Conservation (phyloP, 2,329 filamentous ascomycete genomes). For the Teratosphaeria nubilosa region DNA sequence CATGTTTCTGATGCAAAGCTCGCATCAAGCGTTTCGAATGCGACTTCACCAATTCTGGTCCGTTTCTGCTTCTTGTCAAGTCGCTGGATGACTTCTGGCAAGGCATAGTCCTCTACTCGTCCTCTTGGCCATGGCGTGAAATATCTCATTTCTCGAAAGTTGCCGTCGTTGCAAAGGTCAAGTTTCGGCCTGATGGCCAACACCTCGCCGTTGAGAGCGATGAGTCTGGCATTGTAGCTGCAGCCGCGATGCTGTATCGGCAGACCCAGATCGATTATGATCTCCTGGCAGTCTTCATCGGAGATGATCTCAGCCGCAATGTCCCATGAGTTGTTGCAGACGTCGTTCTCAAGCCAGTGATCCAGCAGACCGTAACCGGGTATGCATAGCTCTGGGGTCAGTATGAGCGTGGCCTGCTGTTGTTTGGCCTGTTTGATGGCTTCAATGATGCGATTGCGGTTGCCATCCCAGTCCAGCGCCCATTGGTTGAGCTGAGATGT, state of each 20-base stretch:
- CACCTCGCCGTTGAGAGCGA: constrained; percentile 56
- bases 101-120: constrained; percentile 53
- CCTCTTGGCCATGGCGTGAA: constrained; percentile 55
- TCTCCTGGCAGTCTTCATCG: constrained; percentile 52
- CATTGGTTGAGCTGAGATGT: constrained; percentile 36
- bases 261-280: constrained; percentile 45
- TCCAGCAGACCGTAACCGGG: constrained; percentile 58
- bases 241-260: constrained; percentile 53
- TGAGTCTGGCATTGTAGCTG: constrained; percentile 57
- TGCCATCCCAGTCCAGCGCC: constrained; percentile 54
- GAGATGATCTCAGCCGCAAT: constrained; percentile 51
- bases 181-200: constrained; percentile 64
- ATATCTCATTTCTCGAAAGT: constrained; percentile 38
- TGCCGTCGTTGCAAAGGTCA: constrained; percentile 61
- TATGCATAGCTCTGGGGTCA: constrained; percentile 39
- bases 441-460: constrained; percentile 52
- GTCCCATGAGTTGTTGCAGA: constrained; percentile 44
- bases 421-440: constrained; percentile 52
- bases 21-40: constrained; percentile 53
- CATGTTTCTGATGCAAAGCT: constrained; percentile 56
- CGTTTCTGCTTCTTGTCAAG: constrained; percentile 43
- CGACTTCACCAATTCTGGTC: constrained; percentile 59
- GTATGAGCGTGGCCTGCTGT: constrained; percentile 50
- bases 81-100: constrained; percentile 50
- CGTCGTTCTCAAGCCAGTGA: constrained; percentile 43